Evolutionary conservation across 140 eudicot species (phyloP).

Genomic region (Stevia rebaudiana): DNA sequence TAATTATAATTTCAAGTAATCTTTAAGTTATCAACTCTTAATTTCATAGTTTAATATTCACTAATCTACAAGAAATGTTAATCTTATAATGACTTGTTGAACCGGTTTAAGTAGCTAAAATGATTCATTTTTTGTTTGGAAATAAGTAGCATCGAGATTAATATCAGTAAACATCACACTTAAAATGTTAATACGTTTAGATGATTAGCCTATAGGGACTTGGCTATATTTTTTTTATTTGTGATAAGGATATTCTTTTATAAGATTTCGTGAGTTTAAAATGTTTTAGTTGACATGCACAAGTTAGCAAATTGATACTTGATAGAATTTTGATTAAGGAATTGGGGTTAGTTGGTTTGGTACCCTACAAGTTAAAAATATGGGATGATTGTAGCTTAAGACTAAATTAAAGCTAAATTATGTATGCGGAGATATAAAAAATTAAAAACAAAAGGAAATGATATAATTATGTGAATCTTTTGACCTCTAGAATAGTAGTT

Average conservation of each 20-base stretch:
- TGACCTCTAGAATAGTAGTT: slow-evolving; percentile 18
- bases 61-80: background rate
- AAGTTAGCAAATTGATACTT: too few relatives aligned
- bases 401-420: slow-evolving; percentile 34
- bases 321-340: slow-evolving; percentile 12
- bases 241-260: background rate
- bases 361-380: slow-evolving; percentile 12
- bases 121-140: too few relatives aligned
- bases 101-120: too few relatives aligned
- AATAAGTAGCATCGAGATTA: too few relatives aligned
- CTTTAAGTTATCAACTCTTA: slow-evolving; percentile 28
- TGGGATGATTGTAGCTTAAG: slow-evolving; percentile 33
- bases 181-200: too few relatives aligned
- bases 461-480: slow-evolving; percentile 13
- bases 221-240: too few relatives aligned
- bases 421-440: slow-evolving; percentile 14
- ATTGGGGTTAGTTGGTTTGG: slow-evolving; percentile 19
- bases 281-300: too few relatives aligned
- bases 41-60: background rate
- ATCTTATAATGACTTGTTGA: too few relatives aligned
- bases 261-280: background rate
- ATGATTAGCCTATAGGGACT: too few relatives aligned
- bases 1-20: slow-evolving; percentile 28
- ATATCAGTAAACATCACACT: too few relatives aligned
- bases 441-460: slow-evolving; percentile 19